Percentiles rank a stretch among this genome's conserved stretches.
Conservation (phyloP, 2,329 filamentous ascomycete genomes). For the Pyricularia sp. region DNA sequence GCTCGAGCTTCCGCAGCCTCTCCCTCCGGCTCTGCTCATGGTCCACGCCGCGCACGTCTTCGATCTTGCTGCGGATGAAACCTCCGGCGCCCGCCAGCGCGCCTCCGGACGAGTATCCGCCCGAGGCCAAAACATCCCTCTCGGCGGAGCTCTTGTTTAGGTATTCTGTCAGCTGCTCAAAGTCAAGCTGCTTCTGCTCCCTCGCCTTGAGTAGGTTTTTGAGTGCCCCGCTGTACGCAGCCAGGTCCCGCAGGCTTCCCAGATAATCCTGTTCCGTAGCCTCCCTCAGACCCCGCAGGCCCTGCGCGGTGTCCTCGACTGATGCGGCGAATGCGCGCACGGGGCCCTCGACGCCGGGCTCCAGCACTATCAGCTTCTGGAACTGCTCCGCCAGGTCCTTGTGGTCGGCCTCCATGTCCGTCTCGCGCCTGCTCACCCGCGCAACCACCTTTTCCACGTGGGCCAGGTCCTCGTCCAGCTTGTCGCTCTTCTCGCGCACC, state of each 20-base stretch:
- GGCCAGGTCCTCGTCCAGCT: conserved; percentile 82
- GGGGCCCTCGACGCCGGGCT: conserved; percentile 71
- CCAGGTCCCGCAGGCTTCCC: conserved; percentile 85
- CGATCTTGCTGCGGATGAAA: conserved; percentile 86
- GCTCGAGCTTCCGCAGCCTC: conserved; percentile 75
- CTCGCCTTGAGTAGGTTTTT: conserved; percentile 82
- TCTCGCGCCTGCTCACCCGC: conserved; percentile 74
- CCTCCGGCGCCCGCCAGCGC: conserved; percentile 64
- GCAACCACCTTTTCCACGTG: conserved; percentile 95
- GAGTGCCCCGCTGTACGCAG: conserved; percentile 77
- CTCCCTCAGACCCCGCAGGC: conserved; percentile 71
- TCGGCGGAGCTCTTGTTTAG: conserved; percentile 82
- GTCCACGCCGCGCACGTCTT: conserved; percentile 92
- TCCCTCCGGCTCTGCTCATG: conserved; percentile 86
- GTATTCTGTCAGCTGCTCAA: conserved; percentile 90
- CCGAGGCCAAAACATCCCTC: conserved; percentile 61
- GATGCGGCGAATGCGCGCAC: conserved; percentile 78
- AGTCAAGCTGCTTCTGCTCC: conserved; percentile 96
- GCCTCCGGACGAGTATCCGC: conserved; percentile 29
- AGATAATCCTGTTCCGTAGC: conserved; percentile 94
- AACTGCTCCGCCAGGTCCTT: conserved; percentile 87
- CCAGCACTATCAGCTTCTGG: conserved; percentile 79
- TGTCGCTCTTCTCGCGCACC: conserved; percentile 82
- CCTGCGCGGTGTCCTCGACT: conserved; percentile 69
- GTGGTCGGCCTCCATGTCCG: conserved; percentile 78